A percentile compares a stretch with the other conserved stretches of the same genome.
Conservation (phyloP, 441 rosid genomes). For the Mallotus repandus region DNA sequence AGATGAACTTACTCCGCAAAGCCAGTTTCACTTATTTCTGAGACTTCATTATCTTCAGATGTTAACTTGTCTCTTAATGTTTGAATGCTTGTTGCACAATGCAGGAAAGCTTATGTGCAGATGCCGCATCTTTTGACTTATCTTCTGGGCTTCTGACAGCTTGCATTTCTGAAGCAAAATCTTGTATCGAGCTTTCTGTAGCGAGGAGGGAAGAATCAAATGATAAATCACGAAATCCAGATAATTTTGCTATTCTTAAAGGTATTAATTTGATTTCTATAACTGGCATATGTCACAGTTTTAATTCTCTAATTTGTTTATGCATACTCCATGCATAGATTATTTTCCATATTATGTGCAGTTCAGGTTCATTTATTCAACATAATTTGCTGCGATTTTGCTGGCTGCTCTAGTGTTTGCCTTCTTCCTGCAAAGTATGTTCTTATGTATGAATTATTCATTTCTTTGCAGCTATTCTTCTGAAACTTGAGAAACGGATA, state of each 20-base stretch:
- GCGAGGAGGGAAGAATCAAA: conserved; percentile 62
- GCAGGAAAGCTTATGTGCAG: conserved; percentile 96
- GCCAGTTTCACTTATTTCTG: conserved; percentile 10
- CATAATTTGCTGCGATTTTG: conserved; percentile 14
- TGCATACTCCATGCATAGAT: neutral
- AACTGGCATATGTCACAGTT: conserved; percentile 9
- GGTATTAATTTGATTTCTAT: conserved; percentile 41
- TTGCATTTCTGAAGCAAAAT: conserved; percentile 89
- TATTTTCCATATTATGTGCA: conserved; percentile 8
- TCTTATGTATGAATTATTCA: conserved; percentile 20
- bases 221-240: conserved; percentile 75
- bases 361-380: conserved; percentile 16
- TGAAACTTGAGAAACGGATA: conserved; percentile 86
- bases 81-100: conserved; percentile 25
- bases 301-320: neutral
- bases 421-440: conserved; percentile 6
- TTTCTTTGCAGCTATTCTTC: conserved; percentile 71
- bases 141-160: conserved; percentile 73
- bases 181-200: conserved; percentile 70
- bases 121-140: conserved; percentile 96
- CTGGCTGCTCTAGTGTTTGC: conserved; percentile 6
- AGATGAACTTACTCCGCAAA: neutral
- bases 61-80: conserved; percentile 9
- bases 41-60: neutral
- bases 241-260: conserved; percentile 90